These are phyloP conservation scores for Pythium dissimile DNA, from an alignment of 352 stramenopile genomes.

Conservation along the genomic window DNA sequence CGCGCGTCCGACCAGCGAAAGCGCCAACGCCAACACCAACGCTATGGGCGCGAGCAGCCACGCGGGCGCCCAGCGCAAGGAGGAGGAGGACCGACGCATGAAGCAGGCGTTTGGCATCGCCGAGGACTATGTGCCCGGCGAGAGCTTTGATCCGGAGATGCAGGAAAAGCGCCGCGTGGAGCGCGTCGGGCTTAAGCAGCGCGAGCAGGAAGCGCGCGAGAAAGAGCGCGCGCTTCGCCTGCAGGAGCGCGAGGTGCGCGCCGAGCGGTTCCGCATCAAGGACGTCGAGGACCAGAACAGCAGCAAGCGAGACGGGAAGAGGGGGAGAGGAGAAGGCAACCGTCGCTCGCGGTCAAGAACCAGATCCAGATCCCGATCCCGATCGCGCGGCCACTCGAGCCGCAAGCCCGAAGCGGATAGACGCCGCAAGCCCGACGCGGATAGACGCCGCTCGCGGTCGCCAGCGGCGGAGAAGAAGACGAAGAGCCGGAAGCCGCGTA, in stretches of 20 bases:
- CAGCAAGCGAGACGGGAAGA: too few relatives aligned
- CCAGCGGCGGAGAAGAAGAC: neutral
- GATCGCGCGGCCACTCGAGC: constrained; percentile 11
- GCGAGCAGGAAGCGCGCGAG: constrained; percentile 52
- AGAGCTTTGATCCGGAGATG: constrained; percentile 77
- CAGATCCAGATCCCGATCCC: constrained; percentile 6
- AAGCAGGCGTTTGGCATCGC: constrained; percentile 72
- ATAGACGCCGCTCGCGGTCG: constrained; percentile 4
- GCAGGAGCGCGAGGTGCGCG: constrained; percentile 37
- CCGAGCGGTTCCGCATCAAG: constrained; percentile 29
- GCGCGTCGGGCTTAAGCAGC: constrained; percentile 34
- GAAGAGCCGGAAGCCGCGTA: neutral
- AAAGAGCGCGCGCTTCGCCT: constrained; percentile 26
- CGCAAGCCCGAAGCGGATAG: neutral
- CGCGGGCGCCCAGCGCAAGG: constrained; percentile 52
- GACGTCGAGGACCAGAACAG: constrained; percentile 5
- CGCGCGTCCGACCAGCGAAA: neutral
- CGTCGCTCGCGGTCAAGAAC: constrained; percentile 2
- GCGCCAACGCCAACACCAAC: constrained; percentile 18
- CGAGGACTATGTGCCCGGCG: constrained; percentile 64
- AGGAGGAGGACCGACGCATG: constrained; percentile 61
- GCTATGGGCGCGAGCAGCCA: constrained; percentile 43
- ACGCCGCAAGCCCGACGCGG: neutral
- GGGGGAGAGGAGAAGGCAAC: neutral
- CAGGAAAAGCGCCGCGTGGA: constrained; percentile 62